phyloP scores from a whole-genome alignment of 2,329 filamentous ascomycete genomes.

The Pestalotiopsis sp. region DNA sequence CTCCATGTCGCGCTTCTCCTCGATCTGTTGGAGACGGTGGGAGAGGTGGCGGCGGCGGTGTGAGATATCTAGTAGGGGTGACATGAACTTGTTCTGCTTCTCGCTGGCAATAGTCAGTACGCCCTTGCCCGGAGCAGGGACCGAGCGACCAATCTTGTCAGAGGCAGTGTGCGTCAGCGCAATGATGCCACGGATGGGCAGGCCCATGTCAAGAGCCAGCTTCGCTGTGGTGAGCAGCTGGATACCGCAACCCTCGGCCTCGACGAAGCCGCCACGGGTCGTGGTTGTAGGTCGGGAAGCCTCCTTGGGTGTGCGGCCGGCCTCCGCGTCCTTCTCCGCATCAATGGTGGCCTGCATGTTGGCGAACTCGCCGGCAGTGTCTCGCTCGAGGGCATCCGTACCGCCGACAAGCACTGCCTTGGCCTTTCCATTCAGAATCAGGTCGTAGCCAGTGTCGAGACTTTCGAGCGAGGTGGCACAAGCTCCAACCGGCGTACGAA shows the following conservation, averaged over 20 bases:
- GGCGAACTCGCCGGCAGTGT: slow-evolving; percentile 33
- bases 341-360: slow-evolving; percentile 40
- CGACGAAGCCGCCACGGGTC: slow-evolving; percentile 38
- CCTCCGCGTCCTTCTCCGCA: slow-evolving; percentile 27
- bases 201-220: slow-evolving; percentile 36
- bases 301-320: slow-evolving; percentile 32
- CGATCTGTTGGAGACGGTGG: slow-evolving; percentile 21
- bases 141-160: slow-evolving; percentile 37
- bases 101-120: slow-evolving; percentile 34
- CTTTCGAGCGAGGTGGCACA: slow-evolving; percentile 41
- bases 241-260: slow-evolving; percentile 36
- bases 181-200: slow-evolving; percentile 37
- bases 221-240: slow-evolving; percentile 36
- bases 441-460: slow-evolving; percentile 36
- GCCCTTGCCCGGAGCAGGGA: slow-evolving; percentile 41
- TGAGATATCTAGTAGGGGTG: slow-evolving; percentile 28
- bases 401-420: slow-evolving; percentile 37
- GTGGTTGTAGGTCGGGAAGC: slow-evolving; percentile 37
- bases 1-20: slow-evolving; percentile 20
- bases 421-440: slow-evolving; percentile 31
- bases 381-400: slow-evolving; percentile 33
- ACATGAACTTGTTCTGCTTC: slow-evolving; percentile 16
- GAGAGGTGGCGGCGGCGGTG: slow-evolving; percentile 29
- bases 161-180: slow-evolving; percentile 33
- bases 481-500: slow-evolving; percentile 36